Evolutionary conservation across 1,284 basidiomycete species (phyloP).

Genomic region (Ceratobasidium papillatum): DNA sequence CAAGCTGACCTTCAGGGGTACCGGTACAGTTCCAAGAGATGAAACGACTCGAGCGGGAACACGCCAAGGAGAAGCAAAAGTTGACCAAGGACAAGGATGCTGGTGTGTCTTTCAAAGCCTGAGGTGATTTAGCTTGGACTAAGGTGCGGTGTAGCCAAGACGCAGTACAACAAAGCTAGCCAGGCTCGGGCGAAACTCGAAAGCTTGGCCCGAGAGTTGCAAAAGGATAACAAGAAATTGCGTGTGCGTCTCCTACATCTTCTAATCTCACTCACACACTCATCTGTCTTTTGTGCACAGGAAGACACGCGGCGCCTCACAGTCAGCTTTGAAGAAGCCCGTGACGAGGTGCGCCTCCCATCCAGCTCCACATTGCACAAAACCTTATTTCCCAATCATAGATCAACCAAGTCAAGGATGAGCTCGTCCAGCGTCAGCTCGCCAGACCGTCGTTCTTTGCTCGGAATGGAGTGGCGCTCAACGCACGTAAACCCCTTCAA

Average conservation of each 20-base stretch:
- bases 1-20: slow-evolving; percentile 36
- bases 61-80: slow-evolving; percentile 88
- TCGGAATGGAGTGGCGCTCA: background rate
- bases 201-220: slow-evolving; percentile 81
- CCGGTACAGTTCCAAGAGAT: slow-evolving; percentile 76
- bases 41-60: slow-evolving; percentile 81
- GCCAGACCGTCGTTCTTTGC: slow-evolving; percentile 13
- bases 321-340: slow-evolving; percentile 79
- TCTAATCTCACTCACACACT: background rate
- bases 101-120: slow-evolving; percentile 57
- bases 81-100: slow-evolving; percentile 85
- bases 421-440: slow-evolving; percentile 33
- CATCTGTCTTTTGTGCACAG: slow-evolving; percentile 54
- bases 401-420: slow-evolving; percentile 42
- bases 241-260: slow-evolving; percentile 61
- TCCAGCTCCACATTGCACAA: slow-evolving; percentile 4
- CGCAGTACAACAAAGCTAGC: slow-evolving; percentile 82
- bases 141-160: slow-evolving; percentile 64
- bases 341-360: slow-evolving; percentile 68
- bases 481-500: slow-evolving; percentile 38
- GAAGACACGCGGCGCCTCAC: slow-evolving; percentile 81
- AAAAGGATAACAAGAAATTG: slow-evolving; percentile 88
- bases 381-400: background rate
- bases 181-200: slow-evolving; percentile 88
- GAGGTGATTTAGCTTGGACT: background rate